These are phyloP conservation scores for Trichophyton rubrum DNA, from an alignment of 2,329 filamentous ascomycete species.

Conservation along the genomic window DNA sequence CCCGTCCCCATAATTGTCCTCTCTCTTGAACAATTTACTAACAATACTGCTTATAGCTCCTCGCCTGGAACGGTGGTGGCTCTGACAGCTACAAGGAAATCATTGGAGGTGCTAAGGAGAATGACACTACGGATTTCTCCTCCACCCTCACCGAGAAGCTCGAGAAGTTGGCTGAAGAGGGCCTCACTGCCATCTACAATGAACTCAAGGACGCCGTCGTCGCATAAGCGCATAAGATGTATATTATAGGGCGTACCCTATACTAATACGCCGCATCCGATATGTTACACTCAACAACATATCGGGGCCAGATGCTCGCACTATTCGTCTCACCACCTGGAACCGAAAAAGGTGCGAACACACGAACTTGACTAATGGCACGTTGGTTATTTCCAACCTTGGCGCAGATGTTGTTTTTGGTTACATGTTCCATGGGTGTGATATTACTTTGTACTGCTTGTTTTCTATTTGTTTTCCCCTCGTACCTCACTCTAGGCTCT, in stretches of 20 bases:
- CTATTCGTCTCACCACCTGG: background rate
- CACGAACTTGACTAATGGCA: background rate
- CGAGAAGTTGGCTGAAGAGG: conserved; percentile 31
- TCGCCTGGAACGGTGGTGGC: conserved; percentile 98
- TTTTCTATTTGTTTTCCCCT: background rate
- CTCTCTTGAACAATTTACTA: conserved; percentile 17
- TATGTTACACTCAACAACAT: background rate
- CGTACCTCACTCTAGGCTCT: background rate
- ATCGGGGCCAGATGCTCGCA: background rate
- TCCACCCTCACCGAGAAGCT: conserved; percentile 34
- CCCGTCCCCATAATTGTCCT: background rate
- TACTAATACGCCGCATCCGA: background rate
- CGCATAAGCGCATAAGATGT: conserved; percentile 34
- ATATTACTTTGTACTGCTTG: background rate
- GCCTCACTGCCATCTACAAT: conserved; percentile 38
- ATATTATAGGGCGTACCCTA: background rate
- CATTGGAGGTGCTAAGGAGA: conserved; percentile 51
- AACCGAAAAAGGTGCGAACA: background rate
- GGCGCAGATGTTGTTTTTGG: background rate
- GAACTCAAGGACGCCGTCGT: conserved; percentile 30
- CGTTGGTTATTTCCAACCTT: background rate
- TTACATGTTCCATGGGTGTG: background rate
- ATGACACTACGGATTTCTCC: conserved; percentile 26
- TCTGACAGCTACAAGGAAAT: conserved; percentile 82
- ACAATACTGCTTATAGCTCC: conserved; percentile 40